A percentile compares a stretch with the other conserved stretches of the same genome.
Conservation (phyloP, 1,284 basidiomycete genomes). For the Malassezia globosa region DNA sequence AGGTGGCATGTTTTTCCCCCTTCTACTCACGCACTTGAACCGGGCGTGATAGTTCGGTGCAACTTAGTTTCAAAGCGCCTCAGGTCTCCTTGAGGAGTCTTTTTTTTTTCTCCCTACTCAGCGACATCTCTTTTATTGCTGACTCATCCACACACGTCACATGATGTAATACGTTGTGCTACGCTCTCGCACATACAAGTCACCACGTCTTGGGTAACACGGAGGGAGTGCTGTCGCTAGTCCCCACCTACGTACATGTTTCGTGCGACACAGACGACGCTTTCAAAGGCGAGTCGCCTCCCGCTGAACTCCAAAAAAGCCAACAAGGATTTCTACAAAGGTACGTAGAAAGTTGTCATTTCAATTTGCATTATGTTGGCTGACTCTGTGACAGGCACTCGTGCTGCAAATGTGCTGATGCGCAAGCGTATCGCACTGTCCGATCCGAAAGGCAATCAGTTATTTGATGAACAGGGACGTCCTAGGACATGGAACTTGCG, state of each 20-base stretch:
- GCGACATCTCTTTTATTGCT: slow-evolving; percentile 2
- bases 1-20: slow-evolving; percentile 38
- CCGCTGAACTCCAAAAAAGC: slow-evolving; percentile 44
- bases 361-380: neutral
- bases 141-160: slow-evolving; percentile 9
- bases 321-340: slow-evolving; percentile 47
- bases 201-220: no score
- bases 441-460: slow-evolving; percentile 28
- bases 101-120: neutral
- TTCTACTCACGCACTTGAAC: slow-evolving; percentile 8
- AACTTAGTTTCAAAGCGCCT: neutral
- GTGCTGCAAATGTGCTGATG: slow-evolving; percentile 41
- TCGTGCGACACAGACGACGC: slow-evolving; percentile 27
- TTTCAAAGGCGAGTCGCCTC: slow-evolving; percentile 41
- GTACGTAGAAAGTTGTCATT: no score
- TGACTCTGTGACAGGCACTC: slow-evolving; percentile 22
- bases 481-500: slow-evolving; percentile 34
- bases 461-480: slow-evolving; percentile 30
- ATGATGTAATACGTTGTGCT: neutral
- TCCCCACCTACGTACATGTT: no score
- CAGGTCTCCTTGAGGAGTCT: neutral
- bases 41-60: slow-evolving; percentile 6
- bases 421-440: slow-evolving; percentile 41
- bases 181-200: neutral
- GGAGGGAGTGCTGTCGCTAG: no score